phyloP scores from a whole-genome alignment of 768 basidiomycete genomes.

The Boletus rubescentipes region DNA sequence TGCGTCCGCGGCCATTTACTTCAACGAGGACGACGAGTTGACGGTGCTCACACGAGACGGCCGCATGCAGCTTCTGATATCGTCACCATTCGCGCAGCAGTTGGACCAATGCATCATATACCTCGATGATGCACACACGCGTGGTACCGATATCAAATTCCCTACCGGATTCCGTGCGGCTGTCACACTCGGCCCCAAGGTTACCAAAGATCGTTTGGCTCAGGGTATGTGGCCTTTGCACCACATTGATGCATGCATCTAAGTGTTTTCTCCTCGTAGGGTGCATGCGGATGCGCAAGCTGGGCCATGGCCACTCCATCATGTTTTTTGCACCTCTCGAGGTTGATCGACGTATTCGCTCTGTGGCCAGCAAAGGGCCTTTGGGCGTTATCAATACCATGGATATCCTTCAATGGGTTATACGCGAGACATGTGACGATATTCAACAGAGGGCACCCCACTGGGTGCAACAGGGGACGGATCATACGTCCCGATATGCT shows the following conservation, averaged over 20 bases:
- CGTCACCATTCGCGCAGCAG: slow-evolving; percentile 35
- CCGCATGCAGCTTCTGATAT: slow-evolving; percentile 25
- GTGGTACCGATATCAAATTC: slow-evolving; percentile 40
- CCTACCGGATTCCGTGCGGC: slow-evolving; percentile 35
- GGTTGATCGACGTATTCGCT: slow-evolving; percentile 38
- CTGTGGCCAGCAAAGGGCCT: slow-evolving; percentile 12
- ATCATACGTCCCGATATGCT: slow-evolving; percentile 17
- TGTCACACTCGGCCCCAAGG: slow-evolving; percentile 38
- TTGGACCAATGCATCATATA: slow-evolving; percentile 37
- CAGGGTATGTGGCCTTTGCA: slow-evolving; percentile 28
- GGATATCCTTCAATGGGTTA: slow-evolving; percentile 45
- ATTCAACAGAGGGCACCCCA: slow-evolving; percentile 40
- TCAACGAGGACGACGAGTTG: slow-evolving; percentile 34
- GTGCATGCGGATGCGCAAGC: slow-evolving; percentile 53
- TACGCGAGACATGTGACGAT: slow-evolving; percentile 43
- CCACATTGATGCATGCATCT: neutral
- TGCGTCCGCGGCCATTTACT: slow-evolving; percentile 32
- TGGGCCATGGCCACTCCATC: slow-evolving; percentile 48
- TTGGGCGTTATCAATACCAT: slow-evolving; percentile 4
- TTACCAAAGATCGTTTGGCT: slow-evolving; percentile 37
- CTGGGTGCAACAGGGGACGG: slow-evolving; percentile 41
- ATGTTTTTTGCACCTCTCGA: slow-evolving; percentile 47
- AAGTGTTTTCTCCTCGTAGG: slow-evolving; percentile 27
- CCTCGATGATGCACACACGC: slow-evolving; percentile 41
- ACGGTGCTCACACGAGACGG: slow-evolving; percentile 32